These are phyloP conservation scores for Oxyria digyna DNA, from an alignment of 148 eudicot species.

Conservation along the genomic window DNA sequence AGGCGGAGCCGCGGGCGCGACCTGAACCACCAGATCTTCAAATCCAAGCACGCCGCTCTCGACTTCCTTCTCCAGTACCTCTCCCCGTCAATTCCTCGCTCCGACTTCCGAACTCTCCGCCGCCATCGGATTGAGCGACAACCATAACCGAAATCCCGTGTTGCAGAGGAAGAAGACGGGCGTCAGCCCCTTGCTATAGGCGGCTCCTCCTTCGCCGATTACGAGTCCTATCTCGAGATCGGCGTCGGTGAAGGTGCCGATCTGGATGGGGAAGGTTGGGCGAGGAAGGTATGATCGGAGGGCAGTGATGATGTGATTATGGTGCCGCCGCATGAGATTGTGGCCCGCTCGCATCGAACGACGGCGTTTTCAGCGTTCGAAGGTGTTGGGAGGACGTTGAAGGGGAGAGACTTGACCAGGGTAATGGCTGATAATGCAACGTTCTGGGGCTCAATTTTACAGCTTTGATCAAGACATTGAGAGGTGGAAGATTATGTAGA, in stretches of 20 bases:
- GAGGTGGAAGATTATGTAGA: too few species aligned
- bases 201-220: neutral
- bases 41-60: neutral
- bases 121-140: slow-evolving; percentile 1
- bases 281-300: neutral
- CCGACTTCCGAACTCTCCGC: slow-evolving; percentile 1
- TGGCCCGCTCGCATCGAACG: slow-evolving; percentile 6
- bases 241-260: slow-evolving; percentile 6
- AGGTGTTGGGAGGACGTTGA: slow-evolving; percentile 7
- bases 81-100: neutral
- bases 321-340: slow-evolving; percentile 10
- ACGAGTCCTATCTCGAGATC: neutral
- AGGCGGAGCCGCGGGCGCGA: too few species aligned
- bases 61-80: neutral
- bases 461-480: too few species aligned
- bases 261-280: neutral
- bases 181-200: neutral
- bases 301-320: neutral
- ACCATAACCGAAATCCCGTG: neutral
- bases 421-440: too few species aligned
- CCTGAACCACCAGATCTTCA: too few species aligned
- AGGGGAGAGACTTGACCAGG: too few species aligned
- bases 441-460: too few species aligned
- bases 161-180: slow-evolving; percentile 1
- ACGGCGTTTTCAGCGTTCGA: slow-evolving; percentile 10